Evolutionary conservation across 371 early-diverging fungal genomes (phyloP), one percentile per base, ranked within the genome.

Genomic region (Apophysomyces variabilis): DNA sequence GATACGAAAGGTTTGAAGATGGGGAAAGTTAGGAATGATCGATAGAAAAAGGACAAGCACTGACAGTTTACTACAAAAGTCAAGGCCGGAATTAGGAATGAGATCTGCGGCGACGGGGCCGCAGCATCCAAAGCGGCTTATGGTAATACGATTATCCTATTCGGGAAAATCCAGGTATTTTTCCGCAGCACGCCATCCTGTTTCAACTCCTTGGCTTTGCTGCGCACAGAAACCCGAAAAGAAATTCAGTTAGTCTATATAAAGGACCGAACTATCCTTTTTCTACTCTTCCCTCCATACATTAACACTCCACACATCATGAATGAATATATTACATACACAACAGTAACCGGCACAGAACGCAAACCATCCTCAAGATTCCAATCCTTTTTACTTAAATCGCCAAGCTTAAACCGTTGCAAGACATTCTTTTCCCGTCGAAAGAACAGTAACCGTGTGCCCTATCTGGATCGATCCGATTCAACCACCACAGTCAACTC

Each of bases 151-250:
- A 50, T 50, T 50, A 21, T 11, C 54, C 54, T 18, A 50, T 50
- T 50, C 54, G 54, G 54, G 54, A 50, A 50, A 21, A 21, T 50
- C 54, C 54, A 50, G 21, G 54, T 32, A 26, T 26, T 50, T 50
- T 50, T 50, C 54, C 54, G 54, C 54, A 50, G 54, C 54, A 50
- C 32, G 54, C 54, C 2, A 50, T 50, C 18, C n/a, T 18, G 54
- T 50, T 50, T 50, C 54, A 50, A 50, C 54, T 50, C 54, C 54
- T 50, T 50, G 54, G 54, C 54, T 50, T 50, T 50, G 54, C 54
- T 50, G 54, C 54, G 54, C 54, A 50, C 54, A 50, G 32, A 26
- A 26, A 26, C 32, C 32, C 32, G 32, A 26, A 50, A 32, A 50
- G 1, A 9, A 32, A 41, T 41, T 41, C 21, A 50, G 5, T 21